Base-by-base conservation (phyloP, 352 stramenopile genomes). In the Hyaloperonospora brassicae region DNA sequence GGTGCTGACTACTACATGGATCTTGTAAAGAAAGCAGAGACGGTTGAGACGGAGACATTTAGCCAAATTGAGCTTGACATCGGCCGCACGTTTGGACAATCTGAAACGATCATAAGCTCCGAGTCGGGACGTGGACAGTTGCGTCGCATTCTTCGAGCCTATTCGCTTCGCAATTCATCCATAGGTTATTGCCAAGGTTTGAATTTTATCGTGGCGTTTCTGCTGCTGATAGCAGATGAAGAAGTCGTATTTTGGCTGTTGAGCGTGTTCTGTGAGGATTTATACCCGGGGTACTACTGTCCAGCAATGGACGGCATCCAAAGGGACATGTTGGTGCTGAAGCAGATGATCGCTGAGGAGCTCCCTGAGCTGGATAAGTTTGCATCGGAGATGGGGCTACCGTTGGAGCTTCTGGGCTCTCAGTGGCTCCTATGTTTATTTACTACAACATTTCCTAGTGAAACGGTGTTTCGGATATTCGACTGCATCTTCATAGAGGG, bases 391-490 rank as follows among this genome's bases (percentile, higher is more conserved):
- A 64, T 93, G 35, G 83, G 83, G 2, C 66, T 95, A 21, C 86
- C 84, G n/a, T 68, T 96, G 12, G 82, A 95, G 52, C 66, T 95
- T 2, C 56, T 96, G 3, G 87, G 87, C 2, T 92, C 84, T 7
- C 86, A 96, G 73, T 96, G 87, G 87, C 67, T 96, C 17, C 46
- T 96, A 8, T 96, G 87, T 52, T 58, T 96, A 14, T 96, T 96
- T 64, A 90, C 91, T 5, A 96, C 88, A 17, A 95, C 84, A 1
- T 89, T 96, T 22, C 84, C 83, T 4, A 79, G 80, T 34, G 86
- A 95, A 58, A 96, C 83, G 0, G 82, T 83, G 21, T 87, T 93
- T 38, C 80, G 87, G 31, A 84, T 95, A 52, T 93, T 93, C 59
- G 87, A 96, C 56, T 90, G 71, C 55, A 79, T 95, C 50, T 84